Percentiles rank a stretch among this genome's conserved stretches.
These are phyloP conservation scores for Pythium plurisporium DNA, from an alignment of 352 stramenopile genomes.

Conservation along the genomic window DNA sequence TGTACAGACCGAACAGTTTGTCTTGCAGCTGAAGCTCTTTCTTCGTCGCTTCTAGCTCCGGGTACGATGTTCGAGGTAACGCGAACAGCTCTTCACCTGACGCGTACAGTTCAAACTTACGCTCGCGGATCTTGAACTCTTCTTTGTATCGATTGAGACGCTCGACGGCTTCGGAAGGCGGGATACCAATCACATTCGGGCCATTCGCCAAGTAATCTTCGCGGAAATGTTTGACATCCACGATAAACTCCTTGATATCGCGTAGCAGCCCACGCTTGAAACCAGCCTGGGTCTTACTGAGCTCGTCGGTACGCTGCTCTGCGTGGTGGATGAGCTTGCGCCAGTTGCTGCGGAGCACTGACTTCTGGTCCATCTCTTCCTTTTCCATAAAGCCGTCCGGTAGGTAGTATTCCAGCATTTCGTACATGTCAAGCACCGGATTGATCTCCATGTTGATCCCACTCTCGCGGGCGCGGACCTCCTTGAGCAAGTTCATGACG, in stretches of 20 bases:
- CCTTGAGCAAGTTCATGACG: constrained; percentile 97
- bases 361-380: constrained; percentile 99
- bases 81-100: constrained; percentile 97
- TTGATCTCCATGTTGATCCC: constrained; percentile 99
- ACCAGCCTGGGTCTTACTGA: constrained; percentile 93
- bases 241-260: constrained; percentile 96
- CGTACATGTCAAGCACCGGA: constrained; percentile 98
- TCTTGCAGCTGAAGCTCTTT: constrained; percentile 96
- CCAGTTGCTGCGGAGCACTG: constrained; percentile 95
- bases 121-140: constrained; percentile 96
- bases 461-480: constrained; percentile 96
- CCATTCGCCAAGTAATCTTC: constrained; percentile 96
- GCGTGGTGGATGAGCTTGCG: constrained; percentile 96
- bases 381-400: constrained; percentile 98
- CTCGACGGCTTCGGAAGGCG: constrained; percentile 95
- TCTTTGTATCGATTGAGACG: constrained; percentile 97
- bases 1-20: constrained; percentile 95
- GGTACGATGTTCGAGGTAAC: constrained; percentile 94
- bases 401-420: constrained; percentile 94
- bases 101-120: constrained; percentile 97
- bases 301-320: constrained; percentile 92
- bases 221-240: constrained; percentile 95
- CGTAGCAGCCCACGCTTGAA: constrained; percentile 96
- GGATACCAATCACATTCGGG: constrained; percentile 96
- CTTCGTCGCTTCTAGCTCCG: constrained; percentile 95